Evolutionary conservation across 129 eudicot genomes (phyloP), one percentile per base, ranked within the genome.

Genomic region (Dittrichia graveolens): DNA sequence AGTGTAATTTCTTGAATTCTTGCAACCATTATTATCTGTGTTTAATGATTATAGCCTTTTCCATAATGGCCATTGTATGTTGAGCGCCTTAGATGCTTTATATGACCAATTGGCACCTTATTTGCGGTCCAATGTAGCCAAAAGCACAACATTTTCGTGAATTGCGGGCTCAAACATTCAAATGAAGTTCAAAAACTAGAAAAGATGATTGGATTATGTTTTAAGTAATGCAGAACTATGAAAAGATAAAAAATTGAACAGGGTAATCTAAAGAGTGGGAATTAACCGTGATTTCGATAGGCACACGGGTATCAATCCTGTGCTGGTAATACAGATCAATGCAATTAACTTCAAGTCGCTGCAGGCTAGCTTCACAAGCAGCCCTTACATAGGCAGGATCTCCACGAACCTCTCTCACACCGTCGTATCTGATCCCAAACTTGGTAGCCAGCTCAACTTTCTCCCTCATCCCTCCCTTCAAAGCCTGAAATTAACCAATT

Each of bases 241-340:
- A 11, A 24, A 24, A 24, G 31, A 24, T 24, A 24, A 24, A 24
- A 24, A n/a, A n/a, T n/a, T n/a, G 15, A 61, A 48, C 39, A 48
- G 42, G 14, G 39, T 62, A 5, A 2, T 14, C 0, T 16, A 16
- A 67, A 38, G 41, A 43, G 55, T 13, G 6, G 46, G 53, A 61
- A 71, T 69, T 49, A 67, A 81, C 91, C 75, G 88, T 83, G 73
- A 77, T 83, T 58, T 86, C 89, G 42, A 87, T 87, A 13, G 92
- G 89, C 45, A 83, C 56, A 14, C 69, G 55, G 37, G 83, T 84
- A 54, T 84, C 91, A 44, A 86, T 74, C 34, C 86, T 74, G 13
- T 86, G 91, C 55, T 76, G 81, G 71, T 86, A 85, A 61, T 85
- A 83, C 35, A 80, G 80, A 75, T 85, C 86, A 46, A 75, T 85